Base-by-base conservation (phyloP, 306 rosid species). In the Citrullus mucosospermus region DNA sequence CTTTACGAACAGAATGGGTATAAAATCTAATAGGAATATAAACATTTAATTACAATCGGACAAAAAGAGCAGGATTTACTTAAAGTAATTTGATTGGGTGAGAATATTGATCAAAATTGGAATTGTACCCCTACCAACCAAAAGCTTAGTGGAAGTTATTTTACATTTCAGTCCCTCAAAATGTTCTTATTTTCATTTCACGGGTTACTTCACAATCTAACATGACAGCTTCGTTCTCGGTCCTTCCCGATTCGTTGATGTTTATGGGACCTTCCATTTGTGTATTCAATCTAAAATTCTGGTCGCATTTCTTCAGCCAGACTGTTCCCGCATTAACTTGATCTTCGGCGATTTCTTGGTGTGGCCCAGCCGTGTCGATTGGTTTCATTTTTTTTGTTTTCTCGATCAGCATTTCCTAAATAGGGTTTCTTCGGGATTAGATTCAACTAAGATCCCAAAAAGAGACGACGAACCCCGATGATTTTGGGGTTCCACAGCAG, bases 131-230 rank as follows among this genome's bases (percentile, higher is more conserved):
- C 54, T 7, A 46, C 56, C 38, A 71, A 71, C 41, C 57, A 71
- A 44, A 46, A 46, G 58, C 28, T 71, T 6, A 14, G 41, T 34
- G 48, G 58, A 48, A 71, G 39, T 18, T 39, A 32, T 12, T 46
- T 70, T 71, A 28, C 77, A 72, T 14, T 48, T 72, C 7, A 72
- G 59, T 72, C 77, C 77, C 53, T 48, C 8, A 17, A 73, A 50
- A 8, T 30, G 22, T 50, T 73, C 77, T 28, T 72, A 72, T 72
- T 72, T 72, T 72, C 77, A 28, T 48, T 22, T 72, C 77, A 48
- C 25, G 76, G 22, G 3, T 48, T 14, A 36, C 25, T 25, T n/a
- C 76, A 50, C 76, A 50, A 46, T 48, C 76, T 8, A 72, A 1
- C 41, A 28, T 16, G 13, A 48, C 39, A 30, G 60, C 12, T 50